Base-by-base conservation (phyloP, 2,329 filamentous ascomycete species). In the Colletotrichum chrysophilum region DNA sequence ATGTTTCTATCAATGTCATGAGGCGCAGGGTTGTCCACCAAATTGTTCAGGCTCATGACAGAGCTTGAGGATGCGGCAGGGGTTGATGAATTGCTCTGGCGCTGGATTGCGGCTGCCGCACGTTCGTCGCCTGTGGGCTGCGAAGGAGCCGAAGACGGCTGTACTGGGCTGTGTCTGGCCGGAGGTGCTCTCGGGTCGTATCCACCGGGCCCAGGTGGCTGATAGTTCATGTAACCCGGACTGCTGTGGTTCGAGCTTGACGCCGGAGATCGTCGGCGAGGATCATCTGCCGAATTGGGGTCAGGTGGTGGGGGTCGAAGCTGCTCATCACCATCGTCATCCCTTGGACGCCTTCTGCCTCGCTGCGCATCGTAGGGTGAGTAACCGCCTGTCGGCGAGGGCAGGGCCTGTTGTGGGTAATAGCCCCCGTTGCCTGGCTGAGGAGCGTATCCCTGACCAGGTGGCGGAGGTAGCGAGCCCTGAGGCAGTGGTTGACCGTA, bases 1-100 rank as follows among this genome's bases (percentile, higher is more conserved):
- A 91, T 91, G 75, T 83, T 87, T 78, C 86, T 86, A 78, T 91
- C 90, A 73, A 91, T 90, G 72, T 91, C 89, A 78, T 85, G 88
- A 52, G 61, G 79, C 70, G 58, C 71, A 75, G 76, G 58, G 78
- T 86, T 86, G 32, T 88, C 89, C 80, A 90, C 87, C 76, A 89
- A 82, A 73, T 88, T 89, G 79, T 86, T 88, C 55, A 90, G 79
- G 78, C 88, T 90, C 89, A 90, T 91, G 26, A 89, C 85, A n/a
- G 88, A 89, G 24, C 75, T 77, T 13, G 76, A 75, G 21, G 75
- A 60, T 14, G 75, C 71, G 16, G 76, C 76, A 16, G 84, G 79
- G 62, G 84, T 83, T 74, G 83, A 78, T 69, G 76, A 77, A 24
- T 77, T 83, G 66, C 79, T 85, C n/a, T 83, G 83, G 43, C 82